phyloP scores from a whole-genome alignment of 371 early-diverging fungal species.

The Dentiscutata heterogama region DNA sequence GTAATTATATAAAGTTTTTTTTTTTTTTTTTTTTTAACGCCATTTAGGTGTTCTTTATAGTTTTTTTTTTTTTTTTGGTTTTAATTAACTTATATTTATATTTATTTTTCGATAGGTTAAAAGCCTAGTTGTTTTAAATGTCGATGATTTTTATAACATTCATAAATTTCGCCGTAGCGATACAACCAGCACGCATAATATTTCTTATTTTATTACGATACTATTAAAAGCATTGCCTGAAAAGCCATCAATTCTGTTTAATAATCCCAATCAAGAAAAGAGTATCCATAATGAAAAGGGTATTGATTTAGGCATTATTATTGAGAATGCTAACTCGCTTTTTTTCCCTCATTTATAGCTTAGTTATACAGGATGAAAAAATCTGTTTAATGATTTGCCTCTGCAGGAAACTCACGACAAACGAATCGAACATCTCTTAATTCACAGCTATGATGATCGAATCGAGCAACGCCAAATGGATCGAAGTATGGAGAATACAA shows the following conservation, averaged over 20 bases:
- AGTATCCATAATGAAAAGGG: constrained; percentile 14
- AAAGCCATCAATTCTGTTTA: constrained; percentile 13
- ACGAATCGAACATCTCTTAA: neutral
- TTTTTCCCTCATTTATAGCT: constrained; percentile 29
- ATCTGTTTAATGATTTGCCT: neutral
- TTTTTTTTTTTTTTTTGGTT: no score
- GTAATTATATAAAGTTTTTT: neutral
- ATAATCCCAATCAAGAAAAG: constrained; percentile 19
- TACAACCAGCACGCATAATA: neutral
- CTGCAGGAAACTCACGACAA: constrained; percentile 9
- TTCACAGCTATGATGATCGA: constrained; percentile 9
- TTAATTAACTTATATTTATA: neutral
- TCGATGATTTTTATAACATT: constrained; percentile 32
- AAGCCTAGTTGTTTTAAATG: constrained; percentile 5
- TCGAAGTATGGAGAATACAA: constrained; percentile 2
- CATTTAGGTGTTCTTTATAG: no score
- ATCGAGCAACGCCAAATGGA: neutral
- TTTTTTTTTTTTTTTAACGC: no score
- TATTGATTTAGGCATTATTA: neutral
- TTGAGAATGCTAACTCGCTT: neutral
- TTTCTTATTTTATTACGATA: neutral
- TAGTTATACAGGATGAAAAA: constrained; percentile 20
- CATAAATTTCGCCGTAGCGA: neutral
- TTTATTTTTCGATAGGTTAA: neutral
- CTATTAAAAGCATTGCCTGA: constrained; percentile 20